Evolutionary conservation across 2,329 filamentous ascomycete species (phyloP), one percentile per base, ranked within the genome.

Genomic region (Piedraia hortae): DNA sequence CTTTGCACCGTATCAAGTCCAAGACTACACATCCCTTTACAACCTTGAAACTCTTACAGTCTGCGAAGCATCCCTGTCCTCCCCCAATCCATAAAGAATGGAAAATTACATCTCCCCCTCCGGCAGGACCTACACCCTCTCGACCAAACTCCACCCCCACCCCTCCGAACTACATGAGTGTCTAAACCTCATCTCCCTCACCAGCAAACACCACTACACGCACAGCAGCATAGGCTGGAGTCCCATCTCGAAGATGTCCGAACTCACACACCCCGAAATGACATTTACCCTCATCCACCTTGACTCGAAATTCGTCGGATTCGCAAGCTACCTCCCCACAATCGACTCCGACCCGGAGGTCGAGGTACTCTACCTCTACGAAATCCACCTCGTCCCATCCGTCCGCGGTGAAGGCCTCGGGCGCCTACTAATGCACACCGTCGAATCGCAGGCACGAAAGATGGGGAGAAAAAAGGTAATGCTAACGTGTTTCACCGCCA

Each of bases 351-450:
- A 37, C n/a, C 39, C 39, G n/a, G 54, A 54, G 1, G 46, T 61
- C 26, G 51, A 63, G 0, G 70, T 78, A 2, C 38, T 77, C 10
- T 82, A 78, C 42, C 67, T 72, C 41, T 82, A 78, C 39, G 72
- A 82, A 44, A 62, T 82, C 16, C 72, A 82, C 36, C 53, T 80
- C 3, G 43, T 50, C 16, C 44, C 52, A 1, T 43, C 49, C 1
- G 39, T 71, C 4, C 57, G 60, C 31, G 54, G 65, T 47, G 61
- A 41, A 8, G 69, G 71, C 0, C 45, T 80, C 2, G 69, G 64
- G 1, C 48, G 38, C 7, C 44, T 53, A 7, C 48, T 80, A 17
- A 61, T 80, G 48, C 35, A 42, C 2, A 45, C 61, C 26, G 53
- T 62, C 6, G 53, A 56, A 21, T 38, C 41, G 3, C 49, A 63